A percentile compares a stretch with the other conserved stretches of the same genome.
Evolutionary conservation across 2,329 filamentous ascomycete genomes (phyloP).

Genomic region (Aspergillus proliferans): DNA sequence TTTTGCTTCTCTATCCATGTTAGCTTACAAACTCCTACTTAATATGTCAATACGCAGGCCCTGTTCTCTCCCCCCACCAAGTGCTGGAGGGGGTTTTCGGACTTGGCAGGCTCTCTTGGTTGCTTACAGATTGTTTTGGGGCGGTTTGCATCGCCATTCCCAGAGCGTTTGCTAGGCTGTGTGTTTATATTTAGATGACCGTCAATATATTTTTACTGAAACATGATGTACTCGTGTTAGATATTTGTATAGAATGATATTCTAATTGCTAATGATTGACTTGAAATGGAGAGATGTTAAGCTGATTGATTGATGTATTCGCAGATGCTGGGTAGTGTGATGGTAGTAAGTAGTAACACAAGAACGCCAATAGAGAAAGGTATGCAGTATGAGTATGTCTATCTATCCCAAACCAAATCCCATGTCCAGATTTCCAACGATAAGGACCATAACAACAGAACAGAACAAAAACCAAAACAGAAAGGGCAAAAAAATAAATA

Average conservation of each 20-base stretch:
- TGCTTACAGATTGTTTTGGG: background rate
- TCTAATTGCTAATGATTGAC: background rate
- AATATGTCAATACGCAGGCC: background rate
- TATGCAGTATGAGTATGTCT: too few species aligned
- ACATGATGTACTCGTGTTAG: background rate
- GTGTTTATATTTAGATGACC: conserved; percentile 9
- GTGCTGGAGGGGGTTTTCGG: background rate
- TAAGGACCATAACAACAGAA: too few species aligned
- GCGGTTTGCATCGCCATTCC: background rate
- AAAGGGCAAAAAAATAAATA: background rate
- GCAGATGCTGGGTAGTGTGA: too few species aligned
- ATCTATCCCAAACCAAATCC: too few species aligned
- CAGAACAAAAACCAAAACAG: too few species aligned
- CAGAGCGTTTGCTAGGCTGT: background rate
- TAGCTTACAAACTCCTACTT: background rate
- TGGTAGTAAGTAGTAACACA: too few species aligned
- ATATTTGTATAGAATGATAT: background rate
- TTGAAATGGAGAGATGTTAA: too few species aligned
- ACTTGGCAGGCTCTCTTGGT: background rate
- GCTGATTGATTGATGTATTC: too few species aligned
- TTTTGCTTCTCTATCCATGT: conserved; percentile 12
- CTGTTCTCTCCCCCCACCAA: background rate
- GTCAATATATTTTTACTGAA: conserved; percentile 2
- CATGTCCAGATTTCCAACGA: too few species aligned
- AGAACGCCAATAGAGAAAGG: too few species aligned